Base-by-base conservation (phyloP, 1,284 basidiomycete genomes). In the Irpex lacteus region DNA sequence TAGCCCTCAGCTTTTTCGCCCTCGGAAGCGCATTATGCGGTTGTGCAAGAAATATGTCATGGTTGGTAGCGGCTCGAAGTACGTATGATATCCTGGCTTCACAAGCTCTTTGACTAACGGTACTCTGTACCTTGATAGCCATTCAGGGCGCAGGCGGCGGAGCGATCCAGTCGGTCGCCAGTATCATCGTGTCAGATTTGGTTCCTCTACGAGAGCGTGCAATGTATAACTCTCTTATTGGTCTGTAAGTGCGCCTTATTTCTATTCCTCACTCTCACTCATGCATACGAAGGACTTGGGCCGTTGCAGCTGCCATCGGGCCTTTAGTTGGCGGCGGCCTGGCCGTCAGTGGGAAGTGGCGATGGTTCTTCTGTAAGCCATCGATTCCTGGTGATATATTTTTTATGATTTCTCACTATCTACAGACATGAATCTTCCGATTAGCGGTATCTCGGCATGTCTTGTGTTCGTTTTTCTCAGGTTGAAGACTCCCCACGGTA, bases 111-210 rank as follows among this genome's bases (percentile, higher is more conserved):
- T 6, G 15, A 2, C 9, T 44, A 44, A 11, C 15, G 9, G 5
- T 15, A 6, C 40, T 44, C 40, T 44, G 26, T 26, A 26, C 4
- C 40, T 11, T 44, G 40, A 15, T 44, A 75, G 80, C 77, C 4
- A 68, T 85, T 5, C 82, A 84, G 65, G 82, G 83, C 9, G 69
- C 83, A 55, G 83, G 84, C 8, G 80, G 80, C 5, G 82, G 83
- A 6, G 79, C 77, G 2, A 80, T 84, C 56, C 66, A 78, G 4
- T 67, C 77, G 0, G 67, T 82, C 2, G 70, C 75, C 18, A 71
- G 76, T 37, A 82, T 85, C 62, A 73, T 82, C 50, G 68, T 81
- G 5, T 73, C 78, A 6, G 83, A 85, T 68, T 71, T 85, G 5
- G 80, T 82, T 13, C 73, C 81, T 1, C 71, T 83, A 13, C 63